phyloP scores from a whole-genome alignment of 2,329 filamentous ascomycete species.

The Aspergillus felis region DNA sequence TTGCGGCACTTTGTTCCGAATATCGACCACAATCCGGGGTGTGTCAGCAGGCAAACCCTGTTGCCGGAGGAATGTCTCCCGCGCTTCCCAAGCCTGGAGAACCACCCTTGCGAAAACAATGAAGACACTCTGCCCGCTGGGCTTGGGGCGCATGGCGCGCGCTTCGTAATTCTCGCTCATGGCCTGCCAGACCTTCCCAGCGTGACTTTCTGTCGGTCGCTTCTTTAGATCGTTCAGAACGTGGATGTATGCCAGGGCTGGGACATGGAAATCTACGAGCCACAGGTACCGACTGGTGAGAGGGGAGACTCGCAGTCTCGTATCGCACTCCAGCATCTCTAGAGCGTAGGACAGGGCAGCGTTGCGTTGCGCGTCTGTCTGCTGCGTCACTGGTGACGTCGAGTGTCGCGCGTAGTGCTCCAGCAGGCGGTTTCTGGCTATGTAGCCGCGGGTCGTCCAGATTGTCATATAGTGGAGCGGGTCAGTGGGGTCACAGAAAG shows the following conservation, averaged over 20 bases:
- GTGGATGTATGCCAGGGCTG: constrained; percentile 48
- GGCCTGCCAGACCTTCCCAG: constrained; percentile 39
- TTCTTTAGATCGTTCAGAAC: constrained; percentile 41
- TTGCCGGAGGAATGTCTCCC: constrained; percentile 17
- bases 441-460: constrained; percentile 41
- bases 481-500: constrained; percentile 37
- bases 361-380: constrained; percentile 29
- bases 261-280: constrained; percentile 45
- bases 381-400: constrained; percentile 9
- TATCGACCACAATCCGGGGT: constrained; percentile 28
- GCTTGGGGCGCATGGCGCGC: constrained; percentile 18
- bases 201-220: constrained; percentile 32
- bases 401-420: constrained; percentile 42
- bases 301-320: constrained; percentile 41
- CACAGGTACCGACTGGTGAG: constrained; percentile 42
- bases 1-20: constrained; percentile 6
- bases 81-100: constrained; percentile 40
- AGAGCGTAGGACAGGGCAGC: constrained; percentile 28
- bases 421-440: constrained; percentile 51
- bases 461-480: constrained; percentile 47
- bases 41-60: constrained; percentile 8
- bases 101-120: constrained; percentile 35
- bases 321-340: constrained; percentile 45
- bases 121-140: constrained; percentile 20
- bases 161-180: constrained; percentile 47